Conservation (phyloP, 1,139 yeast genomes). For the Arxiozyma bovina region DNA sequence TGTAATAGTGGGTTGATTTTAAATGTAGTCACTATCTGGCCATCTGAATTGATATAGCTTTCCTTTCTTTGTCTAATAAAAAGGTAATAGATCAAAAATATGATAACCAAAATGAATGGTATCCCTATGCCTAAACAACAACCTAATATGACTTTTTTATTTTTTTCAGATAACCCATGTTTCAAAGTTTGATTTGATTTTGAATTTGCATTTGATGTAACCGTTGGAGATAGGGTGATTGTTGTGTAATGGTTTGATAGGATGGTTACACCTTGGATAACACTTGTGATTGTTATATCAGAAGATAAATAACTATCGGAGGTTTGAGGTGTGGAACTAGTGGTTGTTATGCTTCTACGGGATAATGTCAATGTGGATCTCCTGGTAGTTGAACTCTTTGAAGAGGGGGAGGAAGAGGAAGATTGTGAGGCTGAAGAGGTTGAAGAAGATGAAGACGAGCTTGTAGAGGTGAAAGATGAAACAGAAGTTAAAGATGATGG, state of each 20-base stretch:
- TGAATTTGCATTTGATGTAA: constrained; percentile 13
- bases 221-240: constrained; percentile 17
- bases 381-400: constrained; percentile 8
- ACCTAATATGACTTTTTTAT: constrained; percentile 41
- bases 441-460: not conserved
- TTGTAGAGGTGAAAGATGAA: not conserved
- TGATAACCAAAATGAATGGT: constrained; percentile 26
- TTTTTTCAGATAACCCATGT: constrained; percentile 35
- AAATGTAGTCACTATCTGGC: constrained; percentile 33
- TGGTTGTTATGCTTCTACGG: constrained; percentile 2
- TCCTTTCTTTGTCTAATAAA: constrained; percentile 28
- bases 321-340: not conserved
- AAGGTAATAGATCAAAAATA: constrained; percentile 22
- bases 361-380: constrained; percentile 7
- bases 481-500: not conserved
- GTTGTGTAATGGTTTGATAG: constrained; percentile 30
- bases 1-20: constrained; percentile 21
- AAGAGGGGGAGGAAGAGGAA: constrained; percentile 27
- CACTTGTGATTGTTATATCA: constrained; percentile 22
- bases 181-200: constrained; percentile 7
- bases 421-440: constrained; percentile 22
- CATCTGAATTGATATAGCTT: constrained; percentile 35
- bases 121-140: constrained; percentile 38
- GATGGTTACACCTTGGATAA: constrained; percentile 28
- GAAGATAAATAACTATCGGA: constrained; percentile 1